Conservation (phyloP, 2,329 filamentous ascomycete genomes). For the Cladophialophora exuberans region DNA sequence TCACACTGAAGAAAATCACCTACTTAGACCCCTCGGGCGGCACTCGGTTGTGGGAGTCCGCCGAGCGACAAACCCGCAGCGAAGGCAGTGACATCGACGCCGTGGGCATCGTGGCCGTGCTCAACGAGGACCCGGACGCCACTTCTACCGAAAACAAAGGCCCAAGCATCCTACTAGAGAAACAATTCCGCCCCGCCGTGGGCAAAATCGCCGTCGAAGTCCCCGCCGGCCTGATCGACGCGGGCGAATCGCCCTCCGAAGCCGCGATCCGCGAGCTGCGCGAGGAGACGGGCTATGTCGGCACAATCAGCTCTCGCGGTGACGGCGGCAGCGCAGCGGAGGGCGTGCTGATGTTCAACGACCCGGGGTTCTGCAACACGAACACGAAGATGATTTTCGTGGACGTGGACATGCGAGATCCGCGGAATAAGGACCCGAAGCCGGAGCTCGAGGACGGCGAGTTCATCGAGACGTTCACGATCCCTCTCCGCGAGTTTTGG, state of each 20-base stretch:
- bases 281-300: conserved; percentile 67
- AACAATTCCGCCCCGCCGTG: conserved; percentile 62
- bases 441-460: conserved; percentile 77
- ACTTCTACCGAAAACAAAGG: conserved; percentile 24
- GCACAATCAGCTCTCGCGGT: conserved; percentile 39
- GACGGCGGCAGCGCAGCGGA: conserved; percentile 29
- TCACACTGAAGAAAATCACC: conserved; percentile 45
- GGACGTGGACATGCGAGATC: conserved; percentile 68
- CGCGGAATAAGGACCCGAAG: conserved; percentile 67
- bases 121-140: conserved; percentile 49
- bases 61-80: conserved; percentile 40
- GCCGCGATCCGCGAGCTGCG: conserved; percentile 62
- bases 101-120: conserved; percentile 60
- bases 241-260: conserved; percentile 58
- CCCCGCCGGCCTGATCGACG: conserved; percentile 63
- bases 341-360: conserved; percentile 36
- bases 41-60: conserved; percentile 49
- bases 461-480: conserved; percentile 78
- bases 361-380: conserved; percentile 54
- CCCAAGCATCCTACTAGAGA: conserved; percentile 51
- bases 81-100: conserved; percentile 60
- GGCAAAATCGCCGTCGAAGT: conserved; percentile 63
- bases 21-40: conserved; percentile 49
- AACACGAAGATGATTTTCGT: conserved; percentile 67
- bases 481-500: conserved; percentile 67